Percentiles rank a stretch among this genome's conserved stretches.
Conservation (phyloP, 441 rosid genomes). For the Viola pubescens region DNA sequence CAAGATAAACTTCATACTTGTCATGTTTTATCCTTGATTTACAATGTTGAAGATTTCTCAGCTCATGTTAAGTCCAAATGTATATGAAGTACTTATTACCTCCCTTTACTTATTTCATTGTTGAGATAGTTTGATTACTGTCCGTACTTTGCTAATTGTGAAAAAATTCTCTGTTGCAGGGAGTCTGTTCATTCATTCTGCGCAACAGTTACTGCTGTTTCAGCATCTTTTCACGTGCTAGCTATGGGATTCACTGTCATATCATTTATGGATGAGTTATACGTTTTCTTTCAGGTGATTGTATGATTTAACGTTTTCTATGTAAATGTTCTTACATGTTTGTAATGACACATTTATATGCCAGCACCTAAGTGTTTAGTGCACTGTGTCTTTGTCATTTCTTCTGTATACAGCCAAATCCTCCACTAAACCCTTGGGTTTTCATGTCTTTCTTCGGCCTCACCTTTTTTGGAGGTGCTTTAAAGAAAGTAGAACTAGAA, state of each 20-base stretch:
- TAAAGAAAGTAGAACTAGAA: background rate
- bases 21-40: too few species aligned
- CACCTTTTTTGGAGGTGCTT: background rate
- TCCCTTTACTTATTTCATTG: too few species aligned
- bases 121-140: too few species aligned
- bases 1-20: too few species aligned
- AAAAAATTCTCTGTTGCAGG: slow-evolving; percentile 43
- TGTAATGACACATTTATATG: slow-evolving; percentile 3
- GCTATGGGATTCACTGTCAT: slow-evolving; percentile 47
- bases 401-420: background rate
- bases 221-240: slow-evolving; percentile 46
- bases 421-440: background rate
- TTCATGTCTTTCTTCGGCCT: background rate
- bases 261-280: slow-evolving; percentile 50
- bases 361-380: background rate
- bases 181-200: slow-evolving; percentile 52
- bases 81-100: too few species aligned
- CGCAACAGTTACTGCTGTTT: slow-evolving; percentile 38
- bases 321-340: slow-evolving; percentile 6
- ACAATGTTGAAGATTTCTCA: too few species aligned
- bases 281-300: slow-evolving; percentile 60
- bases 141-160: too few species aligned
- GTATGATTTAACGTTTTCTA: slow-evolving; percentile 5
- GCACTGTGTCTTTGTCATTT: background rate
- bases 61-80: too few species aligned